A percentile compares a stretch with the other conserved stretches of the same genome.
These are phyloP conservation scores for Aspergillus terreus DNA, from an alignment of 2,329 filamentous ascomycete genomes.

Conservation along the genomic window DNA sequence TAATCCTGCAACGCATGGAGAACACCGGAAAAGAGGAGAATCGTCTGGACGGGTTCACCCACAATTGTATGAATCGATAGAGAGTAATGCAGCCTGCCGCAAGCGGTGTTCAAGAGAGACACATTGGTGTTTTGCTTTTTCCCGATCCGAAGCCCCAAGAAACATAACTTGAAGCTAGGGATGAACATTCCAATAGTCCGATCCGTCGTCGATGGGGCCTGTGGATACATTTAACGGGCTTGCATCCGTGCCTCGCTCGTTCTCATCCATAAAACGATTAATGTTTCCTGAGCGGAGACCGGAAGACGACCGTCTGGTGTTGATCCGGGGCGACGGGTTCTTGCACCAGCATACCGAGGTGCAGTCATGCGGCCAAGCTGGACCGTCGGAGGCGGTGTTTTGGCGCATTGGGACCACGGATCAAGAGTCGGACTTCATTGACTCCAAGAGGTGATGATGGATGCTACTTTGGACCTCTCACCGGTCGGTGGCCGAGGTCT, in stretches of 20 bases:
- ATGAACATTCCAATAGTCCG: slow-evolving; percentile 6
- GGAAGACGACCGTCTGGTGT: not conserved
- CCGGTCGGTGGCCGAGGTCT: not conserved
- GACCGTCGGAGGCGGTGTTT: not conserved
- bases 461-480: not conserved
- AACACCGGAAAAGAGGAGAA: not conserved
- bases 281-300: not conserved
- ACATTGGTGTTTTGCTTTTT: not conserved
- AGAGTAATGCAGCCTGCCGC: slow-evolving; percentile 6
- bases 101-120: slow-evolving; percentile 1
- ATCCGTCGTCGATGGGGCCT: slow-evolving; percentile 1
- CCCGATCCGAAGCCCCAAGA: slow-evolving; percentile 1
- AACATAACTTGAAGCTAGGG: slow-evolving; percentile 1
- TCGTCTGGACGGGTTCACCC: slow-evolving; percentile 2
- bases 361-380: not conserved
- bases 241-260: not conserved
- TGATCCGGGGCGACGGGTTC: not conserved
- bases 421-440: not conserved
- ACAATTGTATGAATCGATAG: not conserved
- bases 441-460: not conserved
- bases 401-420: no score
- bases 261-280: not conserved
- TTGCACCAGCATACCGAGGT: not conserved
- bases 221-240: not conserved
- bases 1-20: not conserved